Conservation (phyloP, 192 early-diverging fungal genomes). For the Mortierella claussenii region DNA sequence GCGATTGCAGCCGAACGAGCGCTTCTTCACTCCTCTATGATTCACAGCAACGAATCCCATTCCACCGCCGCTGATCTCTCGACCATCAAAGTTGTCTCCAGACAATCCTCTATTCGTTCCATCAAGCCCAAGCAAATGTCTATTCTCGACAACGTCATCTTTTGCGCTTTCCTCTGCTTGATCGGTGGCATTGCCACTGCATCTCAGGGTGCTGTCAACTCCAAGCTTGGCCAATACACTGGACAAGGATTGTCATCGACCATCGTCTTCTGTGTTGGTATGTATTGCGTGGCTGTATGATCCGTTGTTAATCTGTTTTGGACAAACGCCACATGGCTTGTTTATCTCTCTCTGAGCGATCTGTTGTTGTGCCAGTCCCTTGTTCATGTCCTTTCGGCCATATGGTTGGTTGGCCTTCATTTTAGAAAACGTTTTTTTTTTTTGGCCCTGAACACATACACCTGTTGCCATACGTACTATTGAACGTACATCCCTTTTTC, state of each 20-base stretch:
- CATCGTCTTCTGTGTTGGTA: constrained; percentile 28
- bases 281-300: too few relatives aligned
- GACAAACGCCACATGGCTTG: too few relatives aligned
- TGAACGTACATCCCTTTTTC: neutral
- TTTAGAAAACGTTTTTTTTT: neutral
- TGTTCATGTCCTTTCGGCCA: neutral
- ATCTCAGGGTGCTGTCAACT: constrained; percentile 44
- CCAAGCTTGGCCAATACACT: constrained; percentile 31
- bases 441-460: neutral
- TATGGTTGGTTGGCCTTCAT: neutral
- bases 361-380: too few relatives aligned
- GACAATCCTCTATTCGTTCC: constrained; percentile 33
- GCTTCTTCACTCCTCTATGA: constrained; percentile 1
- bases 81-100: constrained; percentile 27
- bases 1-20: neutral
- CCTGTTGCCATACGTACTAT: too few relatives aligned
- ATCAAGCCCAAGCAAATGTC: constrained; percentile 33
- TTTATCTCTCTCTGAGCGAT: too few relatives aligned
- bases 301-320: too few relatives aligned
- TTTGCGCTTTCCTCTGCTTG: constrained; percentile 38
- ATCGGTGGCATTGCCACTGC: constrained; percentile 49
- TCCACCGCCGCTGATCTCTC: constrained; percentile 23
- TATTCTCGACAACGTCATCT: constrained; percentile 46
- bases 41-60: constrained; percentile 27
- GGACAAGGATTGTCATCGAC: constrained; percentile 48